Evolutionary conservation across 768 basidiomycete genomes (phyloP).

Genomic region (Boletus subparvulus): DNA sequence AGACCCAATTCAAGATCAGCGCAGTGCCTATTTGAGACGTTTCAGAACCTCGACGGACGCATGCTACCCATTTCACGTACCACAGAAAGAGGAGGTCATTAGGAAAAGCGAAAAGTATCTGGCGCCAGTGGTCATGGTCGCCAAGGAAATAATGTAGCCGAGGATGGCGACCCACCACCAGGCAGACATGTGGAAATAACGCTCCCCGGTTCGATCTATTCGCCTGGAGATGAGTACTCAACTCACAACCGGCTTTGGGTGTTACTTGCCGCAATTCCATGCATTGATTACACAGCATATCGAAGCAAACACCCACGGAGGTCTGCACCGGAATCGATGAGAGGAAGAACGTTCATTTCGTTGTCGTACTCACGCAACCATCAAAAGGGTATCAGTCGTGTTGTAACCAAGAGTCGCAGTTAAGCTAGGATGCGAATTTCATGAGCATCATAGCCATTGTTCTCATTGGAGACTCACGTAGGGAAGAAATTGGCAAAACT

Average conservation of each 20-base stretch:
- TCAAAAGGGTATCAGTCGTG: conserved; percentile 56
- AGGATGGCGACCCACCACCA: conserved; percentile 61
- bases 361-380: conserved; percentile 49
- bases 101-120: conserved; percentile 64
- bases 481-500: conserved; percentile 65
- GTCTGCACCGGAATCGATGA: conserved; percentile 34
- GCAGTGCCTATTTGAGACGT: conserved; percentile 35
- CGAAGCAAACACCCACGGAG: conserved; percentile 61
- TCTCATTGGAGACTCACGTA: conserved; percentile 32
- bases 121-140: conserved; percentile 48
- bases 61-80: conserved; percentile 20
- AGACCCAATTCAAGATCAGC: conserved; percentile 57
- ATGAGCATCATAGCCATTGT: background rate
- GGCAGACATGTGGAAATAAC: conserved; percentile 57
- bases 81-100: conserved; percentile 56
- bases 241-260: background rate
- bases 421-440: conserved; percentile 35
- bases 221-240: background rate
- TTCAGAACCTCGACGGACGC: background rate
- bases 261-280: conserved; percentile 46
- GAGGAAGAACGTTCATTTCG: background rate
- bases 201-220: conserved; percentile 58
- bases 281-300: conserved; percentile 50
- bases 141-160: conserved; percentile 58
- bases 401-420: conserved; percentile 61